These are phyloP conservation scores for Penstemon davidsonii DNA, from an alignment of 257 asterid species.

Conservation along the genomic window DNA sequence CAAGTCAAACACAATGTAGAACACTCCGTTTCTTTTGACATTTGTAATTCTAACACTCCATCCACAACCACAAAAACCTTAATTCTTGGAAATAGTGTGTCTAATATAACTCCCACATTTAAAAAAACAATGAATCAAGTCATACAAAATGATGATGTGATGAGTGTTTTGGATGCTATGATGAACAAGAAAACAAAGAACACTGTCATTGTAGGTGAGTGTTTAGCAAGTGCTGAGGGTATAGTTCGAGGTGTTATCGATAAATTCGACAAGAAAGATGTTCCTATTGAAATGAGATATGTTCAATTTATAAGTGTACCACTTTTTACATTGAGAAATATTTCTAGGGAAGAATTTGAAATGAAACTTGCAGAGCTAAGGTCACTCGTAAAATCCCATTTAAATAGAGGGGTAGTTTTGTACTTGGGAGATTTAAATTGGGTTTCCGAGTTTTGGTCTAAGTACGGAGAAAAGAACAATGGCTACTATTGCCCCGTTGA, in stretches of 20 bases:
- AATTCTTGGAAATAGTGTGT: conserved; percentile 34
- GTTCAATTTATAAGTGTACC: conserved; percentile 88
- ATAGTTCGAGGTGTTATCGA: conserved; percentile 64
- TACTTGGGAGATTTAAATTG: conserved; percentile 80
- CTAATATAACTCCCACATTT: conserved; percentile 25
- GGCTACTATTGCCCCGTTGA: conserved; percentile 66
- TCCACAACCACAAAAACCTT: conserved; percentile 31
- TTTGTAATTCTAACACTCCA: conserved; percentile 23
- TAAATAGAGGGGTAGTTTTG: conserved; percentile 70
- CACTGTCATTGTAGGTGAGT: conserved; percentile 54
- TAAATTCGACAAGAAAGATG: conserved; percentile 59
- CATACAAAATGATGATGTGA: conserved; percentile 44
- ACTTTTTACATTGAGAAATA: conserved; percentile 49
- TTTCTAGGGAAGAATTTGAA: conserved; percentile 69
- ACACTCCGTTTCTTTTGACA: conserved; percentile 43
- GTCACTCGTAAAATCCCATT: conserved; percentile 56
- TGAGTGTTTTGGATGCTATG: conserved; percentile 62
- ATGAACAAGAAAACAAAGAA: conserved; percentile 59
- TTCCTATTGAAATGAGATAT: conserved; percentile 51
- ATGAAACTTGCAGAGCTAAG: conserved; percentile 69
- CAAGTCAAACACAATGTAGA: conserved; percentile 84
- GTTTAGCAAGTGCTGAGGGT: conserved; percentile 45
- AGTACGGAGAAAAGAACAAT: conserved; percentile 43
- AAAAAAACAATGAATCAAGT: conserved; percentile 28
- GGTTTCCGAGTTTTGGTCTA: conserved; percentile 84